A percentile compares a stretch with the other conserved stretches of the same genome.
Evolutionary conservation across 2,329 filamentous ascomycete species (phyloP).

Genomic region (Colletotrichum phormii): DNA sequence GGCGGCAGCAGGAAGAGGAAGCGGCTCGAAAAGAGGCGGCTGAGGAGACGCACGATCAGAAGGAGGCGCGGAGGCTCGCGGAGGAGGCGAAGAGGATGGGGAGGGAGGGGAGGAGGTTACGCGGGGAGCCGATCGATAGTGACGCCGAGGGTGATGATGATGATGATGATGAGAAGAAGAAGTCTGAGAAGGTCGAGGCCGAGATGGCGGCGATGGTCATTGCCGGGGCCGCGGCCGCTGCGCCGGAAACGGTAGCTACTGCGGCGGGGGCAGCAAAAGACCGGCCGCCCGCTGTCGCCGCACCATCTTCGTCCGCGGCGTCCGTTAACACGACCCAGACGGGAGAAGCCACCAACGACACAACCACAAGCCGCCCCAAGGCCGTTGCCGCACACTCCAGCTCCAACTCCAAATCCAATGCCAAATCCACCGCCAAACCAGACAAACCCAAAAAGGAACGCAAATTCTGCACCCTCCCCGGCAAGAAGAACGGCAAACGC

Average conservation of each 20-base stretch:
- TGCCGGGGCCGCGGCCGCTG: conserved; percentile 21
- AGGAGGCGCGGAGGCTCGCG: conserved; percentile 23
- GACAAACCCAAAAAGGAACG: conserved; percentile 64
- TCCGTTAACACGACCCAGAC: conserved; percentile 39
- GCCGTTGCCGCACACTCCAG: background rate
- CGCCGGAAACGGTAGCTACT: background rate
- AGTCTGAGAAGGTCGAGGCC: conserved; percentile 20
- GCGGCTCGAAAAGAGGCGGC: conserved; percentile 6
- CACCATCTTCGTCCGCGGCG: conserved; percentile 6
- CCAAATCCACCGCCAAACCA: conserved; percentile 34
- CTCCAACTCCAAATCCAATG: background rate
- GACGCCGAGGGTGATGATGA: conserved; percentile 2
- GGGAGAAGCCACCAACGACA: conserved; percentile 7
- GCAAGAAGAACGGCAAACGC: conserved; percentile 61
- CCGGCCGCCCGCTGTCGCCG: conserved; percentile 8
- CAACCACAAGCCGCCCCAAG: background rate
- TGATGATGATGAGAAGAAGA: conserved; percentile 31
- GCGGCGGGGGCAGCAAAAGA: background rate
- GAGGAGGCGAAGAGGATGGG: conserved; percentile 35
- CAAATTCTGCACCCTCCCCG: conserved; percentile 84
- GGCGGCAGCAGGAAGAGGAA: conserved; percentile 42
- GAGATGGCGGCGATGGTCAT: background rate
- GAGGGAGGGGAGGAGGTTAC: conserved; percentile 38
- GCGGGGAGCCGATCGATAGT: conserved; percentile 32
- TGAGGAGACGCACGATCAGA: conserved; percentile 36